Percentiles rank a stretch among this genome's conserved stretches.
These are phyloP conservation scores for Yamadazyma epiphylla DNA, from an alignment of 1,139 yeast species.

Conservation along the genomic window DNA sequence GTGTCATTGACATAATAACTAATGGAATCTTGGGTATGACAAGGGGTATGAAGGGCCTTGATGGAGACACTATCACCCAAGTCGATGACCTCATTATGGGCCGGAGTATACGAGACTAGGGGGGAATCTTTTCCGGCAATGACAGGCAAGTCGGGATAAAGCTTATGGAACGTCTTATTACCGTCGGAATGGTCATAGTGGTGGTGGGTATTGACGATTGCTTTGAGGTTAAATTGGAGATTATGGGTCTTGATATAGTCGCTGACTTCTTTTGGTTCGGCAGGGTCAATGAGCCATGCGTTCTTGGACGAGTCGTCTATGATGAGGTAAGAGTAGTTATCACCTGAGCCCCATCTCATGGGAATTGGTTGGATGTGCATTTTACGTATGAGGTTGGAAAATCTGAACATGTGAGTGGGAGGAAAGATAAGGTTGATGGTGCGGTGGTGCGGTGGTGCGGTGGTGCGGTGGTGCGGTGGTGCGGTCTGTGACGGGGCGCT, in stretches of 20 bases:
- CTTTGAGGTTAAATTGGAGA: slow-evolving; percentile 44
- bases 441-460: too few species aligned
- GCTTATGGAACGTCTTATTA: slow-evolving; percentile 44
- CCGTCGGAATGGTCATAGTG: slow-evolving; percentile 96
- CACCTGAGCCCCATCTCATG: slow-evolving; percentile 95
- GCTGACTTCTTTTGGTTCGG: slow-evolving; percentile 63
- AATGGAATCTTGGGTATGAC: slow-evolving; percentile 95
- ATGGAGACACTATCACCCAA: slow-evolving; percentile 65
- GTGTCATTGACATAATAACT: slow-evolving; percentile 75
- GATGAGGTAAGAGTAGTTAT: slow-evolving; percentile 81
- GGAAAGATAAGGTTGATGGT: background rate
- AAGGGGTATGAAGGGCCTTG: slow-evolving; percentile 89
- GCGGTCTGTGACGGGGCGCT: too few species aligned
- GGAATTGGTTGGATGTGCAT: slow-evolving; percentile 84
- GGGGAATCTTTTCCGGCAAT: slow-evolving; percentile 86
- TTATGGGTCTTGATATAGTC: slow-evolving; percentile 22
- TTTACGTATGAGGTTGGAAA: slow-evolving; percentile 23
- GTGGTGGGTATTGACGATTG: slow-evolving; percentile 93
- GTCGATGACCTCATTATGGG: slow-evolving; percentile 55
- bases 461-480: too few species aligned
- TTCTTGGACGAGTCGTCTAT: slow-evolving; percentile 63
- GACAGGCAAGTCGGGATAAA: slow-evolving; percentile 57
- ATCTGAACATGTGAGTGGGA: background rate
- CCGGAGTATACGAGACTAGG: slow-evolving; percentile 62
- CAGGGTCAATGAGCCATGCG: slow-evolving; percentile 91